These are phyloP conservation scores for Pythium myriotylum DNA, from an alignment of 352 stramenopile species.

Conservation along the genomic window DNA sequence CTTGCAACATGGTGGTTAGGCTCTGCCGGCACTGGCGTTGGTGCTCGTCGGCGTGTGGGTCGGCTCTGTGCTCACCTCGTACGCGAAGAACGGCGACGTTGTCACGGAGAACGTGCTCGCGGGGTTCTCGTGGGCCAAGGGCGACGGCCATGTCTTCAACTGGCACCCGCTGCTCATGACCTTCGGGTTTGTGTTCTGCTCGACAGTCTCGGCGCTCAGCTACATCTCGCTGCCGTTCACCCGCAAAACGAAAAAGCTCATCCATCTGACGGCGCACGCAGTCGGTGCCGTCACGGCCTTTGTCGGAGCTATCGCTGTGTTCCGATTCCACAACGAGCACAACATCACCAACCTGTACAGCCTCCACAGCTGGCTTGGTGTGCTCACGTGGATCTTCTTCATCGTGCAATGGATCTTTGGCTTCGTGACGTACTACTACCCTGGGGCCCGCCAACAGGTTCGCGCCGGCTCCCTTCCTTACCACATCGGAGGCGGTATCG, in stretches of 20 bases:
- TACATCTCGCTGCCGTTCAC: slow-evolving; percentile 74
- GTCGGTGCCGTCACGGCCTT: slow-evolving; percentile 63
- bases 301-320: slow-evolving; percentile 70
- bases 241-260: slow-evolving; percentile 73
- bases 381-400: slow-evolving; percentile 55
- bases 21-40: slow-evolving; percentile 54
- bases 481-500: slow-evolving; percentile 70
- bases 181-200: slow-evolving; percentile 83
- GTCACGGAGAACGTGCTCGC: slow-evolving; percentile 51
- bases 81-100: slow-evolving; percentile 39
- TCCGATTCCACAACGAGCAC: slow-evolving; percentile 88
- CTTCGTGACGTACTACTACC: slow-evolving; percentile 79
- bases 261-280: slow-evolving; percentile 73
- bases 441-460: slow-evolving; percentile 47
- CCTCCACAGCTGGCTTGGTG: slow-evolving; percentile 86
- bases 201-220: slow-evolving; percentile 57
- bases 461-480: slow-evolving; percentile 54
- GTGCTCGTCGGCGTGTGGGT: slow-evolving; percentile 80
- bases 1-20: slow-evolving; percentile 37
- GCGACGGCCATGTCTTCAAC: slow-evolving; percentile 78
- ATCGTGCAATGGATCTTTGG: slow-evolving; percentile 54
- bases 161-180: slow-evolving; percentile 89
- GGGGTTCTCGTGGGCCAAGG: slow-evolving; percentile 71
- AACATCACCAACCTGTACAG: slow-evolving; percentile 87
- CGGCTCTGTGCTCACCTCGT: slow-evolving; percentile 63